phyloP scores from a whole-genome alignment of 1,284 basidiomycete genomes.

The Hypsizygus ulmarius region DNA sequence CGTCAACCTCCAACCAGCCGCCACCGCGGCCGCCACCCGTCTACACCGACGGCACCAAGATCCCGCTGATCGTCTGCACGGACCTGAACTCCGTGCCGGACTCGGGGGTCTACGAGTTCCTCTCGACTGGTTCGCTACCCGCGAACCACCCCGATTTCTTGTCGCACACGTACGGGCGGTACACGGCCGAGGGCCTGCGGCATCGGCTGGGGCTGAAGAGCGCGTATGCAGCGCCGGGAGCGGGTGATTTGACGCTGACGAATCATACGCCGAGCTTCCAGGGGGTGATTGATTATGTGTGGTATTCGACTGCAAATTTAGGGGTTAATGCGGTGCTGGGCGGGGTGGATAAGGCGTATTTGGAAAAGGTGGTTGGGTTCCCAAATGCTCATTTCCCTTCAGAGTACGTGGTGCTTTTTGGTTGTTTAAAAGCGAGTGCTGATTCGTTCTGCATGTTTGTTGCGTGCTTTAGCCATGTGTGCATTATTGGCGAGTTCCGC shows the following conservation, averaged over 20 bases:
- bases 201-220: conserved; percentile 84
- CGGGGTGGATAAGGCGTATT: conserved; percentile 83
- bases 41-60: conserved; percentile 83
- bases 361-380: conserved; percentile 93
- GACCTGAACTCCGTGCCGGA: conserved; percentile 92
- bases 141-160: conserved; percentile 91
- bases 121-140: conserved; percentile 71
- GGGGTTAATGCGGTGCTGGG: conserved; percentile 86
- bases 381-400: conserved; percentile 96
- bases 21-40: conserved; percentile 52
- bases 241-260: conserved; percentile 75
- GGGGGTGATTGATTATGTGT: conserved; percentile 91
- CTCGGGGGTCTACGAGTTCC: conserved; percentile 92
- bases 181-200: conserved; percentile 86
- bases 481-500: conserved; percentile 68
- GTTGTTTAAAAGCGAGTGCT: conserved; percentile 14
- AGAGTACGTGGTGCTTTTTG: conserved; percentile 62
- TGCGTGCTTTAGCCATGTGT: conserved; percentile 53
- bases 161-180: conserved; percentile 87
- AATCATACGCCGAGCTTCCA: conserved; percentile 89
- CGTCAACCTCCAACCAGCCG: conserved; percentile 28
- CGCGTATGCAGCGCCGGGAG: conserved; percentile 60
- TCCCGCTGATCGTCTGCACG: conserved; percentile 89
- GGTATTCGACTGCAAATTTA: conserved; percentile 81
- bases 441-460: conserved; percentile 2